Conservation (phyloP, 371 early-diverging fungal species). For the Rhizopus delemar region DNA sequence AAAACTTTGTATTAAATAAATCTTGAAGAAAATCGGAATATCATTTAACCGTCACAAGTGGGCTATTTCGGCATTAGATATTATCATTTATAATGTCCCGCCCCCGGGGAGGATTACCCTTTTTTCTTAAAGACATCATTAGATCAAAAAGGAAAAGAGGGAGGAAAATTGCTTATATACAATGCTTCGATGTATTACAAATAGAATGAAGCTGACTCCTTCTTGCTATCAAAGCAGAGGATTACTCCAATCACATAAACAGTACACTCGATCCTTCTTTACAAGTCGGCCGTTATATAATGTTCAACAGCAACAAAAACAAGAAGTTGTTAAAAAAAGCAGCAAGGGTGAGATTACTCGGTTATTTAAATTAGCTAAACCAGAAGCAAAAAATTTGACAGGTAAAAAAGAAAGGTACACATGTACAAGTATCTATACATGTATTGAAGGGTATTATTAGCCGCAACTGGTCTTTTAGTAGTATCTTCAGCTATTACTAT, state of each 20-base stretch:
- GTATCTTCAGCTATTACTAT: constrained; percentile 76
- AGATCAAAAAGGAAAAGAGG: too few species aligned
- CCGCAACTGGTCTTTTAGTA: constrained; percentile 57
- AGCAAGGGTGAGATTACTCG: constrained; percentile 34
- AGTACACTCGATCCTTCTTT: not conserved
- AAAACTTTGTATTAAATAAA: too few species aligned
- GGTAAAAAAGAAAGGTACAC: constrained; percentile 26
- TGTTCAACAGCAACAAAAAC: not conserved
- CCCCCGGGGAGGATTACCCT: too few species aligned
- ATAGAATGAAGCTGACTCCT: not conserved
- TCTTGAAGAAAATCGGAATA: too few species aligned
- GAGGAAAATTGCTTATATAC: not conserved
- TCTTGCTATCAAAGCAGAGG: not conserved
- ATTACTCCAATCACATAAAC: not conserved
- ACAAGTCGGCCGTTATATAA: not conserved
- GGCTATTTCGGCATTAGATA: too few species aligned
- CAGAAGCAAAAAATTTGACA: constrained; percentile 47
- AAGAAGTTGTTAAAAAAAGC: constrained; percentile 4
- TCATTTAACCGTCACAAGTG: too few species aligned
- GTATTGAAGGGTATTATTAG: constrained; percentile 13
- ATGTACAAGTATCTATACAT: not conserved
- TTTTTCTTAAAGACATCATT: too few species aligned
- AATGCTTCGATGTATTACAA: constrained; percentile 3
- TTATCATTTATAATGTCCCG: too few species aligned
- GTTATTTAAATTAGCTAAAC: constrained; percentile 44